Conservation (phyloP, 768 basidiomycete species). For the Pholiota molesta region DNA sequence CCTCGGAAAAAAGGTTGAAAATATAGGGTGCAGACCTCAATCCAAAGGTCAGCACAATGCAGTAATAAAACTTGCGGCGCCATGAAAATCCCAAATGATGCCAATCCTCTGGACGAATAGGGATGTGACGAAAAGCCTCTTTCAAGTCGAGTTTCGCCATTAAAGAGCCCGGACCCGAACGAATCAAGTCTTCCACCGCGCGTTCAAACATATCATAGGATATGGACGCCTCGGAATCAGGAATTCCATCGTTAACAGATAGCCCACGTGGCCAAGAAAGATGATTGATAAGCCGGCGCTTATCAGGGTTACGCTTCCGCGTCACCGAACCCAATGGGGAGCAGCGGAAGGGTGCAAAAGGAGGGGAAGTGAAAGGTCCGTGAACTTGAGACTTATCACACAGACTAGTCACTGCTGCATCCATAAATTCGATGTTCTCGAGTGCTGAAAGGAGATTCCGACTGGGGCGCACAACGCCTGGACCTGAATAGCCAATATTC, state of each 20-base stretch:
- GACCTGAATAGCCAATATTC: constrained; percentile 27
- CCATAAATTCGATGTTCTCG: constrained; percentile 11
- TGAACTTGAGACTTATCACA: constrained; percentile 9
- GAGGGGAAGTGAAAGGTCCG: constrained; percentile 26
- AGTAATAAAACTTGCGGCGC: constrained; percentile 29
- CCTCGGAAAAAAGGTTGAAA: constrained; percentile 43
- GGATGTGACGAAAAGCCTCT: constrained; percentile 40
- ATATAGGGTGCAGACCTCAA: constrained; percentile 38
- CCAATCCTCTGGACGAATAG: constrained; percentile 31
- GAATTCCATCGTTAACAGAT: constrained; percentile 34
- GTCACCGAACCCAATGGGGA: constrained; percentile 29
- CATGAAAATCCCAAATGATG: constrained; percentile 36
- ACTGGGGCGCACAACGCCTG: constrained; percentile 12
- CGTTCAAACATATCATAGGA: constrained; percentile 31
- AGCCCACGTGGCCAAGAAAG: constrained; percentile 31
- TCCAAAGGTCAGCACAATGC: constrained; percentile 36
- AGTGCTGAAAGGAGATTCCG: constrained; percentile 30
- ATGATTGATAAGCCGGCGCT: constrained; percentile 30
- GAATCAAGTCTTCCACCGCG: constrained; percentile 25
- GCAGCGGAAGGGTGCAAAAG: constrained; percentile 20
- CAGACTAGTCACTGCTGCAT: not conserved
- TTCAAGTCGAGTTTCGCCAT: constrained; percentile 39
- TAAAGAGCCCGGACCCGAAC: constrained; percentile 28
- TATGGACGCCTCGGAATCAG: constrained; percentile 30
- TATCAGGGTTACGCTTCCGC: constrained; percentile 23